A percentile compares a stretch with the other conserved stretches of the same genome.
Evolutionary conservation across 768 basidiomycete species (phyloP).

Genomic region (Suillus spraguei): DNA sequence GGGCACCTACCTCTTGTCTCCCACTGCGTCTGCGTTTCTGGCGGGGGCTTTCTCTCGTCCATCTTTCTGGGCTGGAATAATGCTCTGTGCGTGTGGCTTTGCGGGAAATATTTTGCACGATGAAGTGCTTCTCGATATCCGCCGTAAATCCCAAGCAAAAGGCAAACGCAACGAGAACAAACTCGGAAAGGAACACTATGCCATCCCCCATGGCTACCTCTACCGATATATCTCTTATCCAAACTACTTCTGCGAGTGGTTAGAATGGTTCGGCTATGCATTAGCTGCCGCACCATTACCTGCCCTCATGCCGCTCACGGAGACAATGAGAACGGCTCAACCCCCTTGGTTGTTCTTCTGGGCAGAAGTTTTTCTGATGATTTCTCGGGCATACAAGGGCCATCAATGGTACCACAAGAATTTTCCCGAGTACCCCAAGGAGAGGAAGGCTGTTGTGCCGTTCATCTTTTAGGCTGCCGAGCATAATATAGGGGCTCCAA

Average conservation of each 20-base stretch:
- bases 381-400: slow-evolving; percentile 78
- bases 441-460: slow-evolving; percentile 81
- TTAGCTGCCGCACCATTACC: slow-evolving; percentile 67
- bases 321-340: slow-evolving; percentile 44
- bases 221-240: slow-evolving; percentile 86
- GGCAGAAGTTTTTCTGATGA: slow-evolving; percentile 75
- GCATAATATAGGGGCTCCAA: background rate
- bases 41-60: slow-evolving; percentile 33
- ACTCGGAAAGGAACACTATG: slow-evolving; percentile 57
- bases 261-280: slow-evolving; percentile 91
- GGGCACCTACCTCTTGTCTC: slow-evolving; percentile 70
- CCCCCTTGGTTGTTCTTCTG: slow-evolving; percentile 85
- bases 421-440: slow-evolving; percentile 81
- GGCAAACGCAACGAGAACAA: slow-evolving; percentile 30
- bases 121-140: slow-evolving; percentile 83
- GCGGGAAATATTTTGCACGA: slow-evolving; percentile 86
- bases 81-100: slow-evolving; percentile 72
- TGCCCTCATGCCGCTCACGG: slow-evolving; percentile 32
- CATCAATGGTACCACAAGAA: slow-evolving; percentile 84
- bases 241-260: slow-evolving; percentile 94
- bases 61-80: slow-evolving; percentile 63
- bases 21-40: slow-evolving; percentile 48
- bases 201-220: slow-evolving; percentile 78
- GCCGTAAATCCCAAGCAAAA: slow-evolving; percentile 57
- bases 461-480: slow-evolving; percentile 53